Evolutionary conservation across 2,329 filamentous ascomycete species (phyloP).

Genomic region (Fusarium virguliforme): DNA sequence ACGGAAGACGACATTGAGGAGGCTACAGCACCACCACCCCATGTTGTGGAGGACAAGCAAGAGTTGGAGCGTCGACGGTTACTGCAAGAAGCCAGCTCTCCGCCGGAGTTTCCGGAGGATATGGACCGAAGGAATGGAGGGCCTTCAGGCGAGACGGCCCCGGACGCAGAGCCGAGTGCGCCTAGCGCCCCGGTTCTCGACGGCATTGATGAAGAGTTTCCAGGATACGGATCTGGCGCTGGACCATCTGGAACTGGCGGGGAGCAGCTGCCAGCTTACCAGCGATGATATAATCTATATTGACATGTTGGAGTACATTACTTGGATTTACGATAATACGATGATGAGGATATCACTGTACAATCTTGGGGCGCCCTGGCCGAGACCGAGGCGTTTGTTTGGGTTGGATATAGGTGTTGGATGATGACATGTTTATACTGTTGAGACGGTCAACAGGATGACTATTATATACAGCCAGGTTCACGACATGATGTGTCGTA

Average conservation of each 20-base stretch:
- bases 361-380: slow-evolving; percentile 28
- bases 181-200: slow-evolving; percentile 73
- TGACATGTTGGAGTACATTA: slow-evolving; percentile 26
- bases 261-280: slow-evolving; percentile 61
- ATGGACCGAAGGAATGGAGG: slow-evolving; percentile 58
- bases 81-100: slow-evolving; percentile 76
- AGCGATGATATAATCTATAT: slow-evolving; percentile 52
- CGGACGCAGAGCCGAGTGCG: slow-evolving; percentile 67
- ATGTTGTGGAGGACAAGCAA: slow-evolving; percentile 78
- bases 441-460: slow-evolving; percentile 18
- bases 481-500: not conserved
- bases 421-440: slow-evolving; percentile 34
- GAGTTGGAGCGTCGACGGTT: slow-evolving; percentile 79
- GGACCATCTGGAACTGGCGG: slow-evolving; percentile 47
- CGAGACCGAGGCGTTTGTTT: slow-evolving; percentile 34
- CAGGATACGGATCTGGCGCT: slow-evolving; percentile 50
- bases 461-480: not conserved
- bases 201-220: slow-evolving; percentile 70
- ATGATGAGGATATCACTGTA: slow-evolving; percentile 31
- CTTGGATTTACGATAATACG: slow-evolving; percentile 29
- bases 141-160: slow-evolving; percentile 48
- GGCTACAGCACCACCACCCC: slow-evolving; percentile 53
- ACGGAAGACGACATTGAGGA: slow-evolving; percentile 62
- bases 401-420: slow-evolving; percentile 25
- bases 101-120: slow-evolving; percentile 71